Conservation (phyloP, 2,329 filamentous ascomycete genomes). For the Trichoderma sp. region DNA sequence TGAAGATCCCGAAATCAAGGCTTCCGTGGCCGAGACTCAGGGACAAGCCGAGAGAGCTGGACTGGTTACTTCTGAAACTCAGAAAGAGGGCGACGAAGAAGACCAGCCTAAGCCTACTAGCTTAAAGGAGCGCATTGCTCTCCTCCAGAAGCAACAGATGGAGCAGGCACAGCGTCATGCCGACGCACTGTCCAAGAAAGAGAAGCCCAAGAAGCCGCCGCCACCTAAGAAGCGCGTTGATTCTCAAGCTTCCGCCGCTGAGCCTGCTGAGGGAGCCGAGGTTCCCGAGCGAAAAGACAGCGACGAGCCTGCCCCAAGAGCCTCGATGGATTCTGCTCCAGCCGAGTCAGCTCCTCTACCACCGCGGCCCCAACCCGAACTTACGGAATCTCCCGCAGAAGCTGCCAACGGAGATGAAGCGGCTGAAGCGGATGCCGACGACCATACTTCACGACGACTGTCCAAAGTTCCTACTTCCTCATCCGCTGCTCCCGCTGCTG, state of each 20-base stretch:
- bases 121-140: constrained; percentile 90
- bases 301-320: constrained; percentile 47
- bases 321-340: constrained; percentile 48
- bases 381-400: constrained; percentile 63
- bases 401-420: constrained; percentile 62
- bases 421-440: constrained; percentile 72
- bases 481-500: constrained; percentile 30
- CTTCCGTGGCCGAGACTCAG: constrained; percentile 62
- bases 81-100: constrained; percentile 58
- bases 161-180: constrained; percentile 84
- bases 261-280: constrained; percentile 32
- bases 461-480: constrained; percentile 39
- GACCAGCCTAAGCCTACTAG: constrained; percentile 89
- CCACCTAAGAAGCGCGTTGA: constrained; percentile 55
- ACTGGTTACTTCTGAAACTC: constrained; percentile 44
- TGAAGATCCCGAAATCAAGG: constrained; percentile 73
- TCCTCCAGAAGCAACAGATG: constrained; percentile 89
- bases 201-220: constrained; percentile 72
- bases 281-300: constrained; percentile 47
- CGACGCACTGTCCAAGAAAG: constrained; percentile 75
- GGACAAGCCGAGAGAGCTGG: constrained; percentile 70
- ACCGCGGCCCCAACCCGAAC: constrained; percentile 56
- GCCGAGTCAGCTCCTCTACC: constrained; percentile 41
- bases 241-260: constrained; percentile 45
- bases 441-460: constrained; percentile 50